Conservation (phyloP, 2,329 filamentous ascomycete species). For the Plenodomus lindquistii region DNA sequence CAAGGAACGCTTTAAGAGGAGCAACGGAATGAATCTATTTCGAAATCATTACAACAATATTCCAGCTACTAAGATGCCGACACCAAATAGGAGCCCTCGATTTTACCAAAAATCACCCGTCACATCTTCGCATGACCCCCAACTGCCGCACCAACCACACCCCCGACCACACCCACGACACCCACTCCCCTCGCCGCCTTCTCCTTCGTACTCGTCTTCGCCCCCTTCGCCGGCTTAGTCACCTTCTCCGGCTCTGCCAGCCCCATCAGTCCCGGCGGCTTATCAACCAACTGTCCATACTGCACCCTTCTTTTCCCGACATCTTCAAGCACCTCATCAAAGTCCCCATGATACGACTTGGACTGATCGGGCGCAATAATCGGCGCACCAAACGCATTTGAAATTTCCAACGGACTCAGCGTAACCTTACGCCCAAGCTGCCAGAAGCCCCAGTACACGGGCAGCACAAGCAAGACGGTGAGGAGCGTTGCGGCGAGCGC, state of each 20-base stretch:
- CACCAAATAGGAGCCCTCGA: neutral
- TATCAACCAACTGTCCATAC: constrained; percentile 22
- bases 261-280: constrained; percentile 23
- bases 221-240: constrained; percentile 2
- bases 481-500: constrained; percentile 35
- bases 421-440: constrained; percentile 42
- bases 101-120: neutral
- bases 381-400: constrained; percentile 38
- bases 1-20: too few species aligned
- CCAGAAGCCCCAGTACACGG: constrained; percentile 45
- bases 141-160: constrained; percentile 13
- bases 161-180: constrained; percentile 15
- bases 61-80: too few species aligned
- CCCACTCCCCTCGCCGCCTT: constrained; percentile 8
- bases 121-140: constrained; percentile 1
- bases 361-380: constrained; percentile 21
- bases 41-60: neutral
- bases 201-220: constrained; percentile 1
- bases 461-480: constrained; percentile 37
- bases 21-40: too few species aligned
- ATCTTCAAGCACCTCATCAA: constrained; percentile 23
- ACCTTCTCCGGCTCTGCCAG: constrained; percentile 25
- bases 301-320: constrained; percentile 20
- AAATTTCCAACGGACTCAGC: constrained; percentile 42
- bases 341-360: constrained; percentile 23